These are phyloP conservation scores for Achaetomiella virescens DNA, from an alignment of 495 filamentous ascomycete species.

Conservation along the genomic window DNA sequence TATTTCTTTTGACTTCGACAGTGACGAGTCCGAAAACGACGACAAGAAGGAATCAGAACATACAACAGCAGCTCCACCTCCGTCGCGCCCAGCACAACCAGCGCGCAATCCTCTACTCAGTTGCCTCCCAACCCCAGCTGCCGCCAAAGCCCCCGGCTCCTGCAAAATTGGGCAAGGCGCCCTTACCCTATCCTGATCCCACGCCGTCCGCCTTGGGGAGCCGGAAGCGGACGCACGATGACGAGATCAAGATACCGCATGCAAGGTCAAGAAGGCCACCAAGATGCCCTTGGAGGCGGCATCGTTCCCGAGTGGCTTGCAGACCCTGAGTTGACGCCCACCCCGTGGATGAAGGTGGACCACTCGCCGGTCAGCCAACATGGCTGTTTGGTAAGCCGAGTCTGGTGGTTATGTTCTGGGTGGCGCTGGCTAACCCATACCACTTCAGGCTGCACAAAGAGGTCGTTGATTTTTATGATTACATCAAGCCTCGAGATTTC, in stretches of 20 bases:
- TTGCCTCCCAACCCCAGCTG: slow-evolving; percentile 1
- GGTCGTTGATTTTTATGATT: slow-evolving; percentile 82
- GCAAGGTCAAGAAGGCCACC: slow-evolving; percentile 39
- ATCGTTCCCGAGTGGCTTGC: slow-evolving; percentile 56
- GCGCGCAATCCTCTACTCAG: not conserved
- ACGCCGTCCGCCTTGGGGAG: slow-evolving; percentile 20
- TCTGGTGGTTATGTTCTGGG: not conserved
- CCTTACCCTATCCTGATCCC: slow-evolving; percentile 8
- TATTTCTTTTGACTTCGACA: slow-evolving; percentile 69
- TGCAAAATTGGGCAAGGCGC: not conserved
- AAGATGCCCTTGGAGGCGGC: slow-evolving; percentile 40
- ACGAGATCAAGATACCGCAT: slow-evolving; percentile 52
- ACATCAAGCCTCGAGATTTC: slow-evolving; percentile 65
- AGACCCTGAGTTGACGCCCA: slow-evolving; percentile 30
- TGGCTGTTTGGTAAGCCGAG: slow-evolving; percentile 46
- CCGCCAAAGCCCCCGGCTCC: not conserved
- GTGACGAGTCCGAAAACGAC: slow-evolving; percentile 25
- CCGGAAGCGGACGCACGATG: slow-evolving; percentile 66
- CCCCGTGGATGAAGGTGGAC: slow-evolving; percentile 56
- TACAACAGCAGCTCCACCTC: not conserved
- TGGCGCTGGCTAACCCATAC: slow-evolving; percentile 6
- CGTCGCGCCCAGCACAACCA: not conserved
- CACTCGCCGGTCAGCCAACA: slow-evolving; percentile 42
- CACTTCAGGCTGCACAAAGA: slow-evolving; percentile 67
- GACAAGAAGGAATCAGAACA: slow-evolving; percentile 3